Evolutionary conservation across 2,329 filamentous ascomycete species (phyloP), one percentile per base, ranked within the genome.

Genomic region (Penicillium sp.): DNA sequence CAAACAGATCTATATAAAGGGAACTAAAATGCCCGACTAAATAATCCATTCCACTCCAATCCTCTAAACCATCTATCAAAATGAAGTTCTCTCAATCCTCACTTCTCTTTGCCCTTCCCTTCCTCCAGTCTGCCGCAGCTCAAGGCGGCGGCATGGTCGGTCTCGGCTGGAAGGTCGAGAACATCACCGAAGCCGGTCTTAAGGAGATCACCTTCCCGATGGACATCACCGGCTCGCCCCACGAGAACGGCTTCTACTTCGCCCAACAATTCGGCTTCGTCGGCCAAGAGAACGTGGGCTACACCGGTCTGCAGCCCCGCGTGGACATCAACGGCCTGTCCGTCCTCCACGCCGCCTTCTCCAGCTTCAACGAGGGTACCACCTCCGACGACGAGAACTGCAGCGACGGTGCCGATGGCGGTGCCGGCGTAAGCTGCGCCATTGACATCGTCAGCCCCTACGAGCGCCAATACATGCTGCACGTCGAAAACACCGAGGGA

Each of bases 271-370:
- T 57, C 60, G 46, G 26, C 38, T 70, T 70, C 59, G 36, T 43
- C 27, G 55, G 53, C 32, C 43, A 59, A 19, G 29, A 52, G 1
- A 58, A 63, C 34, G 47, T 67, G 13, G 67, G 67, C 10, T 69
- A 70, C 56, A 64, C 64, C 6, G 67, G 67, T 7, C 59, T 69
- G 4, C 67, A 70, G 13, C 67, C 68, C 3, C 57, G 61, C 19
- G 19, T 46, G 7, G 56, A 66, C 40, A 32, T 26, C 1, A 38
- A 48, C 35, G 56, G 55, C 29, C 44, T 52, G 8, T 61, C 63
- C 47, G 57, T 67, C 41, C 42, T 71, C 36, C 68, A 68, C 59
- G 68, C 60, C 29, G 68, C 64, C 16, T 69, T 71, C 57, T 70
- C 67, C 34, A 70, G 67, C 56, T 72, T 71, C 55, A 47, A 63